phyloP scores from a whole-genome alignment of 129 eudicot genomes.

The Saposhnikovia divaricata region DNA sequence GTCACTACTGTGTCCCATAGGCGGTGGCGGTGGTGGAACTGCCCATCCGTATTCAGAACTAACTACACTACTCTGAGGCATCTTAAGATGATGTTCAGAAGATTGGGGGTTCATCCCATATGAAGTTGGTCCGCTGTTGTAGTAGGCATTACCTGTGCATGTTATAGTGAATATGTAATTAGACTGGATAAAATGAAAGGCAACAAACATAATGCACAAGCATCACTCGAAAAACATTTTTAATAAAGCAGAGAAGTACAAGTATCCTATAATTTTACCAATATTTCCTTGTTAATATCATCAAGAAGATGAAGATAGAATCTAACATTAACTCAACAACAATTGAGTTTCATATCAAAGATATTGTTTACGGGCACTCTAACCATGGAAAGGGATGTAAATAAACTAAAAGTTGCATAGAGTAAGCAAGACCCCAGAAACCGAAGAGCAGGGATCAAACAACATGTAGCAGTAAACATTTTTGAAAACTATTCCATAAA shows the following conservation, averaged over 20 bases:
- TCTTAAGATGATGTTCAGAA: slow-evolving; percentile 17
- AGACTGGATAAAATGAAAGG: neutral
- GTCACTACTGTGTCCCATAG: slow-evolving; percentile 43
- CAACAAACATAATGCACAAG: neutral
- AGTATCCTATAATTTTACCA: neutral
- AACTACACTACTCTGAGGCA: slow-evolving; percentile 25
- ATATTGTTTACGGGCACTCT: neutral
- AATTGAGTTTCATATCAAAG: neutral
- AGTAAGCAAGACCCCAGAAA: neutral
- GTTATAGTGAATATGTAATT: neutral
- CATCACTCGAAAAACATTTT: neutral
- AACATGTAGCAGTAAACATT: neutral
- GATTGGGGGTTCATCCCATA: slow-evolving; percentile 22
- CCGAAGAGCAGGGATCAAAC: neutral
- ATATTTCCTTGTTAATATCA: too few relatives aligned
- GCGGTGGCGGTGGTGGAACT: slow-evolving; percentile 66
- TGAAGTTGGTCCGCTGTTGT: slow-evolving; percentile 9
- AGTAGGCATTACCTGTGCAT: slow-evolving; percentile 22
- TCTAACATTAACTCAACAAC: neutral
- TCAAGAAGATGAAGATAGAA: neutral
- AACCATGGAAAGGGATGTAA: neutral
- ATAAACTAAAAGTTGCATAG: neutral
- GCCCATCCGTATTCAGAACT: slow-evolving; percentile 43
- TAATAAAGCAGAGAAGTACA: neutral
- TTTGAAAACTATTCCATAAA: neutral